phyloP scores from a whole-genome alignment of 1,284 basidiomycete species.

The Heliocybe sulcata region DNA sequence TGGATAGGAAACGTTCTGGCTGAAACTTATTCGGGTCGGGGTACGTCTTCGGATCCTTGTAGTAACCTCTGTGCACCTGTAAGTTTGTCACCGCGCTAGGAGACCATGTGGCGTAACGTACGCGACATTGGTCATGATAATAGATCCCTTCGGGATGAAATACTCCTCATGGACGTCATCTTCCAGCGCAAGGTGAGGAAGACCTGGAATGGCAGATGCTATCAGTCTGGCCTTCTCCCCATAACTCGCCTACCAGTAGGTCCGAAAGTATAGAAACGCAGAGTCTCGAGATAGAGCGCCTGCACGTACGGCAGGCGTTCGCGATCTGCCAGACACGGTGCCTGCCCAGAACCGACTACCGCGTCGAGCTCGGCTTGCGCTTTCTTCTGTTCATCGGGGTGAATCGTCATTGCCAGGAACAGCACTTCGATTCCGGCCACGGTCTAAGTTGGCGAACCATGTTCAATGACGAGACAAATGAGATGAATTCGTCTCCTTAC shows the following conservation, averaged over 20 bases:
- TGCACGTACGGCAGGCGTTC: conserved; percentile 22
- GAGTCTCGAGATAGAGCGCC: conserved; percentile 20
- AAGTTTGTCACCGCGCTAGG: not conserved
- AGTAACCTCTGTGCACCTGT: conserved; percentile 10
- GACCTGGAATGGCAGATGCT: conserved; percentile 10
- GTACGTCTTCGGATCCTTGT: conserved; percentile 10
- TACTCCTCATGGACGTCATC: conserved; percentile 18
- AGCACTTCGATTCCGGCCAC: conserved; percentile 8
- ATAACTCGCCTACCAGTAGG: conserved; percentile 11
- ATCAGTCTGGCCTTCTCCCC: not conserved
- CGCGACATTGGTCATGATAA: conserved; percentile 20
- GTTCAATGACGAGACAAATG: too few species aligned
- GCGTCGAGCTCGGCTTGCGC: conserved; percentile 19
- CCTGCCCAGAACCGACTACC: conserved; percentile 16
- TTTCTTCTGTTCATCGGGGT: conserved; percentile 15
- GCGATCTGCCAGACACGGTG: conserved; percentile 21
- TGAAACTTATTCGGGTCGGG: conserved; percentile 12
- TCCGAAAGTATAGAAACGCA: conserved; percentile 18
- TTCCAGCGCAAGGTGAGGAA: conserved; percentile 18
- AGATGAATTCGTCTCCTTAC: too few species aligned
- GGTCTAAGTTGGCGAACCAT: conserved; percentile 1
- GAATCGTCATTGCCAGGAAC: conserved; percentile 14
- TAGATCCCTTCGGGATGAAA: conserved; percentile 18
- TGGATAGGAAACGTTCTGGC: conserved; percentile 14
- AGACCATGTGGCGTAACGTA: conserved; percentile 14